These are phyloP conservation scores for Odonthalia washingtoniensis DNA, from an alignment of 31 red algal genomes.

Conservation along the genomic window DNA sequence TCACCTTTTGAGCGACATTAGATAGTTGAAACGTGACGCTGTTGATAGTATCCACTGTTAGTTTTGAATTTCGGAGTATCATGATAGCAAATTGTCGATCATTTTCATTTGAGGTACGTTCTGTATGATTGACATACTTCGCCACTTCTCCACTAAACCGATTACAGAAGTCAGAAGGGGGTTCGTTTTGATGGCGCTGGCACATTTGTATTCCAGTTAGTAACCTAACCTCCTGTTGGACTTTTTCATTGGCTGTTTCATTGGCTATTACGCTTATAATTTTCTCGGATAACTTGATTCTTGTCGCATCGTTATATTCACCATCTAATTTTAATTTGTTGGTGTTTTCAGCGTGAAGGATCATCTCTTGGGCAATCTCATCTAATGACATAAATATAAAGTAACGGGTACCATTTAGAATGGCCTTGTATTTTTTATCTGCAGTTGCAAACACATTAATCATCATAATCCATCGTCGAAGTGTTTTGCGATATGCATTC, in stretches of 20 bases:
- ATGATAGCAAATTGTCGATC: neutral
- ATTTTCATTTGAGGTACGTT: neutral
- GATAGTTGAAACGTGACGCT: neutral
- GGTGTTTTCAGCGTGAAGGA: neutral
- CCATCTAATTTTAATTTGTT: neutral
- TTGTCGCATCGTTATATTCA: neutral
- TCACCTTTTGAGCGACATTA: no score
- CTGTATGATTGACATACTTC: neutral
- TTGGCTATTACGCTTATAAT: constrained; percentile 47
- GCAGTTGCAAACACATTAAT: constrained; percentile 14
- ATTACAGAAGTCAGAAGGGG: neutral
- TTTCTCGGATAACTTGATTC: constrained; percentile 9
- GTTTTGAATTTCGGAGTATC: neutral
- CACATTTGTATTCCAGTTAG: constrained; percentile 23
- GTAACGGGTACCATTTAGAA: neutral
- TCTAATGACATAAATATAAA: constrained; percentile 14
- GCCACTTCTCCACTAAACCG: neutral
- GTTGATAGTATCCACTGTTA: neutral
- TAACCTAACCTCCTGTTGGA: constrained; percentile 6
- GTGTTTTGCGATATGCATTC: neutral
- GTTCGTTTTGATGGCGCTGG: neutral
- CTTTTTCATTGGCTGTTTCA: constrained; percentile 32
- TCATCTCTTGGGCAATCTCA: neutral
- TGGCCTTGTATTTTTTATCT: constrained; percentile 8
- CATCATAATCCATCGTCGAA: constrained; percentile 36